Evolutionary conservation across 148 eudicot species (phyloP).

Genomic region (Pouteria glomerata): DNA sequence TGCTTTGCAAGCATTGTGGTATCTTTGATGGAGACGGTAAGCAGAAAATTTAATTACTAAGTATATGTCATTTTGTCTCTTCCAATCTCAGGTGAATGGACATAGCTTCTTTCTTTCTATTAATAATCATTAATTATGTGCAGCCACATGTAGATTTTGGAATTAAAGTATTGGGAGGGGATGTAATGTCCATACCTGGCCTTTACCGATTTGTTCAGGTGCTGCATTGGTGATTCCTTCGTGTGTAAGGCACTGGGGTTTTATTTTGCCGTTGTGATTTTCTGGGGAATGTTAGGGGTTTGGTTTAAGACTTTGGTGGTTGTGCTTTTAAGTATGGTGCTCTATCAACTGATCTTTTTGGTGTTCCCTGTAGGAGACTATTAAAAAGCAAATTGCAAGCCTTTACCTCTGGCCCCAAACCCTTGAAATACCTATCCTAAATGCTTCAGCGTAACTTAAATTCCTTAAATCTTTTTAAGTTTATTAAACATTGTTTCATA

Average conservation of each 20-base stretch:
- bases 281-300: background rate
- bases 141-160: conserved; percentile 95
- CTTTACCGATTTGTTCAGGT: conserved; percentile 91
- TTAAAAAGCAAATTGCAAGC: conserved; percentile 66
- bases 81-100: background rate
- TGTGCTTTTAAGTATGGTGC: background rate
- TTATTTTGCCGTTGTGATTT: background rate
- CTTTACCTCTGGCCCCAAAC: conserved; percentile 88
- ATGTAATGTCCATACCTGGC: conserved; percentile 89
- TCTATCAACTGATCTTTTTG: background rate
- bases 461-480: background rate
- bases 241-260: background rate
- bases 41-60: background rate
- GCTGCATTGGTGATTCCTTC: background rate
- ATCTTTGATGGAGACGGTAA: conserved; percentile 76
- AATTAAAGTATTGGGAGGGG: conserved; percentile 73
- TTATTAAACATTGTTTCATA: background rate
- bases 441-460: conserved; percentile 56
- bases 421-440: conserved; percentile 79
- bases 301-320: background rate
- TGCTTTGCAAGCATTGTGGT: conserved; percentile 66
- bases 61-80: background rate
- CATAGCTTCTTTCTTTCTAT: background rate
- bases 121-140: conserved; percentile 6
- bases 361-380: conserved; percentile 54